These are phyloP conservation scores for Mucor saturninus DNA, from an alignment of 371 early-diverging fungal genomes.

Conservation along the genomic window DNA sequence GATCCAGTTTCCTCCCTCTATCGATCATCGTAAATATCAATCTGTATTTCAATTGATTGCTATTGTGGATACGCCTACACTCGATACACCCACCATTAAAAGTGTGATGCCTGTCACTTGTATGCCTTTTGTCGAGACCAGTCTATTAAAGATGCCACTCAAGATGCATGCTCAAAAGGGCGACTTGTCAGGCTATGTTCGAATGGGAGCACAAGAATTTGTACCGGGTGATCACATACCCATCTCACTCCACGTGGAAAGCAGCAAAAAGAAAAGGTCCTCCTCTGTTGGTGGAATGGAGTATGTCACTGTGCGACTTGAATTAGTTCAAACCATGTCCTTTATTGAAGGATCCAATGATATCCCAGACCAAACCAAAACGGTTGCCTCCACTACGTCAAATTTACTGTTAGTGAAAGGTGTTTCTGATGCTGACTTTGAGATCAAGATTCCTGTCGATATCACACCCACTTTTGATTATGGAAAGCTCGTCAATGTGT, in stretches of 20 bases:
- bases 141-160: slow-evolving; percentile 19
- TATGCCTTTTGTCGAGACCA: slow-evolving; percentile 31
- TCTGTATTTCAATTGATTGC: slow-evolving; percentile 23
- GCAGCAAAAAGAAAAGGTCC: background rate
- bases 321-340: slow-evolving; percentile 11
- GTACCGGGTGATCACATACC: slow-evolving; percentile 19
- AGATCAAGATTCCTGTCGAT: slow-evolving; percentile 18
- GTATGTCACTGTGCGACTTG: slow-evolving; percentile 21
- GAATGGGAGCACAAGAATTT: slow-evolving; percentile 16
- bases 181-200: slow-evolving; percentile 10
- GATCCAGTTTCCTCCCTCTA: slow-evolving; percentile 27
- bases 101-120: slow-evolving; percentile 7
- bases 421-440: slow-evolving; percentile 20
- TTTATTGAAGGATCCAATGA: slow-evolving; percentile 6
- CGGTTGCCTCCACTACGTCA: background rate
- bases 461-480: slow-evolving; percentile 19
- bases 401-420: slow-evolving; percentile 1
- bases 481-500: slow-evolving; percentile 15
- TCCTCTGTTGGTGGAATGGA: background rate
- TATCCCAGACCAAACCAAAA: slow-evolving; percentile 3
- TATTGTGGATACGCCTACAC: slow-evolving; percentile 14
- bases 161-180: slow-evolving; percentile 4
- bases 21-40: slow-evolving; percentile 4
- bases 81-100: background rate
- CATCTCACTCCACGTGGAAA: slow-evolving; percentile 9